Evolutionary conservation across 768 basidiomycete species (phyloP).

Genomic region (Lactifluus hygrophoroides): DNA sequence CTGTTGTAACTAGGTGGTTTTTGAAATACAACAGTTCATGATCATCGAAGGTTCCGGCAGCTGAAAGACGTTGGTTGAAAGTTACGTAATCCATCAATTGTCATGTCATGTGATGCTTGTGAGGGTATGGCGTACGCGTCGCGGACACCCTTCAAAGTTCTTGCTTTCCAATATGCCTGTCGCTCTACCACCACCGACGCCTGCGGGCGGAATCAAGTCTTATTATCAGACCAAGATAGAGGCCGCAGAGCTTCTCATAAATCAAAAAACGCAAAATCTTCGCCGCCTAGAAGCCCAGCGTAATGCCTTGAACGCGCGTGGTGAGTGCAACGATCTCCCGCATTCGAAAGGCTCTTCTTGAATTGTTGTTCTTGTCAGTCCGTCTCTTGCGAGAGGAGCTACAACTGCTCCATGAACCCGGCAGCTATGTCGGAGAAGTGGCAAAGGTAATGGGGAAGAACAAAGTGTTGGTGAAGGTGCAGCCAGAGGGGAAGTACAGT

Average conservation of each 20-base stretch:
- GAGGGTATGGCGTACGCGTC: slow-evolving; percentile 13
- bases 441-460: slow-evolving; percentile 99
- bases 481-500: slow-evolving; percentile 99
- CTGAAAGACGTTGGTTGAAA: too few species aligned
- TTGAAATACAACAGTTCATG: too few species aligned
- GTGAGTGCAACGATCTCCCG: slow-evolving; percentile 33
- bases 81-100: too few species aligned
- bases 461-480: slow-evolving; percentile 96
- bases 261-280: slow-evolving; percentile 94
- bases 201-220: slow-evolving; percentile 65
- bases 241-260: slow-evolving; percentile 84
- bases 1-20: too few species aligned
- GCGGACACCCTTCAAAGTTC: too few species aligned
- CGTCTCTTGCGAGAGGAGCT: slow-evolving; percentile 86
- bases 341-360: not conserved
- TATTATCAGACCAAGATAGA: slow-evolving; percentile 98
- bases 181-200: slow-evolving; percentile 28
- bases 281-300: slow-evolving; percentile 93
- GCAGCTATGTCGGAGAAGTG: slow-evolving; percentile 95
- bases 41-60: too few species aligned
- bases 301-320: slow-evolving; percentile 93
- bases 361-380: slow-evolving; percentile 39
- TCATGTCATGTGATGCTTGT: too few species aligned
- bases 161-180: slow-evolving; percentile 30
- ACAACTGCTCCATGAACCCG: slow-evolving; percentile 88